Conservation (phyloP, 768 basidiomycete species). For the Pulveroboletus frians region DNA sequence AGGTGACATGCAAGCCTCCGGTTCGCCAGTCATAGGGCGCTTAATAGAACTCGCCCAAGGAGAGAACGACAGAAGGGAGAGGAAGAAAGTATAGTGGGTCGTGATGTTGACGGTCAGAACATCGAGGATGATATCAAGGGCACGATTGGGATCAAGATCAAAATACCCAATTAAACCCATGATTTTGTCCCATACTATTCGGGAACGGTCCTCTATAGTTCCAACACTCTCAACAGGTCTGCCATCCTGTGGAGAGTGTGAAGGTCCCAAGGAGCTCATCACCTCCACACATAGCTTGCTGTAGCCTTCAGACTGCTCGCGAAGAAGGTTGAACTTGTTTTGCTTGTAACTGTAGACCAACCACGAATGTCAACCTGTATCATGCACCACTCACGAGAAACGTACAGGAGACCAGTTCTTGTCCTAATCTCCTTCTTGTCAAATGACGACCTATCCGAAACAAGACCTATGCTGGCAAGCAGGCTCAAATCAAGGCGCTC, state of each 20-base stretch:
- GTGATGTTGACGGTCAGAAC: slow-evolving; percentile 78
- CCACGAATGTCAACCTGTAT: not conserved
- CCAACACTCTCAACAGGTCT: slow-evolving; percentile 55
- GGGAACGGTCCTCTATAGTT: slow-evolving; percentile 59
- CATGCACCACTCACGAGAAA: slow-evolving; percentile 8
- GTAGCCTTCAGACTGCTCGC: slow-evolving; percentile 97
- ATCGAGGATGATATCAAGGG: slow-evolving; percentile 90
- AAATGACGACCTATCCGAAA: slow-evolving; percentile 59
- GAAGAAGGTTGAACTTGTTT: slow-evolving; percentile 95
- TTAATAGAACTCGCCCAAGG: slow-evolving; percentile 71
- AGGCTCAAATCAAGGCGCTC: slow-evolving; percentile 70
- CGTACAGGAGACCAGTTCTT: slow-evolving; percentile 78
- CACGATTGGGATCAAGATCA: slow-evolving; percentile 92
- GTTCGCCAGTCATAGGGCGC: slow-evolving; percentile 23
- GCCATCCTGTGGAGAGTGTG: slow-evolving; percentile 66
- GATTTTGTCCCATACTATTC: slow-evolving; percentile 74
- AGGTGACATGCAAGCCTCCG: slow-evolving; percentile 34
- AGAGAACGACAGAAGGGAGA: slow-evolving; percentile 79
- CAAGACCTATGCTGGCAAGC: slow-evolving; percentile 58
- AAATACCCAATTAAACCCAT: slow-evolving; percentile 93
- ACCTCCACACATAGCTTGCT: slow-evolving; percentile 87
- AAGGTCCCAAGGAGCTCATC: slow-evolving; percentile 65
- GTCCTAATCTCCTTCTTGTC: slow-evolving; percentile 80
- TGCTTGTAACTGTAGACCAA: slow-evolving; percentile 76
- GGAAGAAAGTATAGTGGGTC: slow-evolving; percentile 84